Base-by-base conservation (phyloP, 2,329 filamentous ascomycete genomes). In the Trichophyton rubrum region DNA sequence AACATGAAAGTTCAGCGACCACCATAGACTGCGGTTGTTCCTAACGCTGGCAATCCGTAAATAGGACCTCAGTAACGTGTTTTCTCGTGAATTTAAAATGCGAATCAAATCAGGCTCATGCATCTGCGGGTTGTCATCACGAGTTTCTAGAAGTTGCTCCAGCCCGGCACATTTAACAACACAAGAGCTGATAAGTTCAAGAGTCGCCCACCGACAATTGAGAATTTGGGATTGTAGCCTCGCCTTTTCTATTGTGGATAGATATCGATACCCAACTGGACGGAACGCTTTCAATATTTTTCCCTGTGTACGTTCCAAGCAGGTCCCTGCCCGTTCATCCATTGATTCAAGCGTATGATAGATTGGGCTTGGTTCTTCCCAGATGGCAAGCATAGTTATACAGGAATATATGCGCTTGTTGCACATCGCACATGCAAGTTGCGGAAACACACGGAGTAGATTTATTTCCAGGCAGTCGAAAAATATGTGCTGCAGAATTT, bases 401-500 rank as follows among this genome's bases (percentile, higher is more conserved):
- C 71, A 66, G 2, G 69, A 66, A 57, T 77, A 78, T 3, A 78
- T 70, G 2, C 70, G 67, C 51, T 75, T 73, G 8, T 70, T 70
- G 0, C 76, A 76, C 9, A 79, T 63, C 1, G 70, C 71, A 0
- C 67, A 65, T 8, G 71, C 72, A 8, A 82, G 66, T 9, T 68
- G 62, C 0, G 68, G 69, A 0, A 79, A 81, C 3, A 73, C 71
- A 15, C 69, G 69, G 1, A 76, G 71, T 1, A 80, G 66, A 41
- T 77, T 75, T 35, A 78, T 64, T 63, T 80, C 79, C 24, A 76
- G 66, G 4, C 75, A 74, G 30, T 74, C 67, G n/a, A 79, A 69
- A 62, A 82, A 82, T 53, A 82, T 80, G 45, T 74, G 71, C 64
- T 82, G 76, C n/a, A 82, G 71, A 11, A 82, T 67, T 66, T 82